Percentiles rank a stretch among this genome's conserved stretches.
phyloP scores from a whole-genome alignment of 768 basidiomycete species.

The Royoungia palumana region DNA sequence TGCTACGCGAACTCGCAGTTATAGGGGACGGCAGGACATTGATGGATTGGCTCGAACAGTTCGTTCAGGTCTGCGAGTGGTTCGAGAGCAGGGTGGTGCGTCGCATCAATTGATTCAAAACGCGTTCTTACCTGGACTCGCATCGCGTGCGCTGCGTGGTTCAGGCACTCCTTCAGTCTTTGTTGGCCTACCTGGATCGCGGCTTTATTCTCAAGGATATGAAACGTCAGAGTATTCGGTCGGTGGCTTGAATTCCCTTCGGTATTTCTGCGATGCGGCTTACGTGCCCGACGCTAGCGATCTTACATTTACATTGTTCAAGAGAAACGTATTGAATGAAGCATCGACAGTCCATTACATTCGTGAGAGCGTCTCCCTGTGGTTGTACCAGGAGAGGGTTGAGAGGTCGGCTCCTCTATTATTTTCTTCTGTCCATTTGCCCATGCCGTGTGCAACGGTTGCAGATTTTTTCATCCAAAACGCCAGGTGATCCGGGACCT shows the following conservation, averaged over 20 bases:
- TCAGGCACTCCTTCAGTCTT: conserved; percentile 56
- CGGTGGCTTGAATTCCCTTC: conserved; percentile 8
- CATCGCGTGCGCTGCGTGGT: background rate
- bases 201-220: conserved; percentile 49
- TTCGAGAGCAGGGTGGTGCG: conserved; percentile 64
- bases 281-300: conserved; percentile 34
- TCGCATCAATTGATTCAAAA: conserved; percentile 6
- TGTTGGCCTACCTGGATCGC: conserved; percentile 72
- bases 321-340: conserved; percentile 48
- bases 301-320: conserved; percentile 57
- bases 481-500: conserved; percentile 46
- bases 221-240: conserved; percentile 45
- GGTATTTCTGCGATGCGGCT: background rate
- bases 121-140: background rate
- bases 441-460: background rate
- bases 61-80: conserved; percentile 57
- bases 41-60: conserved; percentile 55
- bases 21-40: conserved; percentile 15
- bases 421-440: background rate
- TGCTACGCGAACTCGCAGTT: conserved; percentile 39
- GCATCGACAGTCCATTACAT: conserved; percentile 42
- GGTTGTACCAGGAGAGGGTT: conserved; percentile 56
- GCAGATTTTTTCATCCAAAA: conserved; percentile 37
- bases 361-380: conserved; percentile 42
- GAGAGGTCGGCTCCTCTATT: conserved; percentile 27